Conservation (phyloP, 352 stramenopile genomes). For the Aphanomyces invadans region DNA sequence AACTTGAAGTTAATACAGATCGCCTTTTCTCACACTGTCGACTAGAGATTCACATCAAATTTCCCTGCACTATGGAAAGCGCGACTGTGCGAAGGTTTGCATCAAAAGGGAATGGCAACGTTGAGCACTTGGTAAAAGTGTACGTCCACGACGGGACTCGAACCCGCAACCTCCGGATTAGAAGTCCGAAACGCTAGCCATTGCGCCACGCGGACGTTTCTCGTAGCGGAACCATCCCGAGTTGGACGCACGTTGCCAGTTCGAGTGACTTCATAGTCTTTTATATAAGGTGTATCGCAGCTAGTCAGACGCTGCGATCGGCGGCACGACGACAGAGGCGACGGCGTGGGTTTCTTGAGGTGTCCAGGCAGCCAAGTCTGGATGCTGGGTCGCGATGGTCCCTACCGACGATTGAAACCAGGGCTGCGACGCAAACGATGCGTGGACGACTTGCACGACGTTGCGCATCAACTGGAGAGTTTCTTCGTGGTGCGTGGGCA, state of each 20-base stretch:
- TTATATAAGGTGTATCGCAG: neutral
- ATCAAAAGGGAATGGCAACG: no score
- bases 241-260: no score
- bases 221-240: neutral
- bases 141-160: slow-evolving; percentile 19
- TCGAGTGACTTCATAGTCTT: no score
- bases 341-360: no score
- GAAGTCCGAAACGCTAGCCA: slow-evolving; percentile 21
- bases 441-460: slow-evolving; percentile 9
- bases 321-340: neutral
- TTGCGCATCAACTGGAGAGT: slow-evolving; percentile 17
- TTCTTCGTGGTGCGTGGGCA: neutral
- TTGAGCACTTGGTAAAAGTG: slow-evolving; percentile 7
- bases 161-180: slow-evolving; percentile 22
- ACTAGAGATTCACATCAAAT: no score
- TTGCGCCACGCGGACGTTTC: slow-evolving; percentile 17
- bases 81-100: no score
- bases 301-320: neutral
- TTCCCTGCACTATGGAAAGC: no score
- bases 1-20: no score
- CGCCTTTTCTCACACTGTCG: no score
- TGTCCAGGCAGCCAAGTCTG: no score
- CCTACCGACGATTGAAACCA: slow-evolving; percentile 13
- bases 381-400: neutral
- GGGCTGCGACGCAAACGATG: neutral